Evolutionary conservation across 2,329 filamentous ascomycete species (phyloP).

Genomic region (Aspergillus viridinutans): DNA sequence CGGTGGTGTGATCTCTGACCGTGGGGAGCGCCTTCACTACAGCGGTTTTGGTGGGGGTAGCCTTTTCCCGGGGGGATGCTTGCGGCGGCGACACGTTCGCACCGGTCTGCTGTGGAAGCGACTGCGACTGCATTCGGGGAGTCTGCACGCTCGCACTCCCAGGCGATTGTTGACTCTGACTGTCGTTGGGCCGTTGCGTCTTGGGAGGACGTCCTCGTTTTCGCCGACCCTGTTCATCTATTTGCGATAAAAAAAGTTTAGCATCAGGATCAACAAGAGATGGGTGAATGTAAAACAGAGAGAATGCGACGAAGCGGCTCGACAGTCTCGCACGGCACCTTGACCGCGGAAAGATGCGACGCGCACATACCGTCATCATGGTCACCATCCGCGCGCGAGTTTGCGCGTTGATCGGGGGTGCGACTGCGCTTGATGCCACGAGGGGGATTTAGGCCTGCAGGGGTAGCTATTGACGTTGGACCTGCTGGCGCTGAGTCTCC

Average conservation of each 20-base stretch:
- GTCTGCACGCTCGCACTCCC: constrained; percentile 34
- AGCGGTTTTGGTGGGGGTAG: constrained; percentile 70
- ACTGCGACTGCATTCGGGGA: constrained; percentile 38
- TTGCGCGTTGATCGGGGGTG: constrained; percentile 65
- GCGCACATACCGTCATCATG: constrained; percentile 70
- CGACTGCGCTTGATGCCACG: constrained; percentile 76
- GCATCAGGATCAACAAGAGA: constrained; percentile 4
- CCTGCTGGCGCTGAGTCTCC: constrained; percentile 31
- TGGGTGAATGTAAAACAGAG: background rate
- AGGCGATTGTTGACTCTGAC: constrained; percentile 31
- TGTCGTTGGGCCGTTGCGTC: constrained; percentile 37
- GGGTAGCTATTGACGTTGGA: constrained; percentile 32
- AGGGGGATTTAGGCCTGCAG: constrained; percentile 45
- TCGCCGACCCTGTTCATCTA: constrained; percentile 43
- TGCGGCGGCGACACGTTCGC: constrained; percentile 52
- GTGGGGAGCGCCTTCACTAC: constrained; percentile 93
- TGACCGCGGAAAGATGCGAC: constrained; percentile 20
- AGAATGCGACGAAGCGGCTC: constrained; percentile 15
- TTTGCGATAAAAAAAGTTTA: constrained; percentile 15
- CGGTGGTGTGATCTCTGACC: constrained; percentile 93
- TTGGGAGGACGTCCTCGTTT: constrained; percentile 50
- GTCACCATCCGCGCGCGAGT: constrained; percentile 53
- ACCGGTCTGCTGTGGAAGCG: constrained; percentile 27
- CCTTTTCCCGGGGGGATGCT: constrained; percentile 62
- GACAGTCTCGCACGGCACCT: constrained; percentile 9